These are phyloP conservation scores for Pittosporum tobira DNA, from an alignment of 129 eudicot genomes.

Conservation along the genomic window DNA sequence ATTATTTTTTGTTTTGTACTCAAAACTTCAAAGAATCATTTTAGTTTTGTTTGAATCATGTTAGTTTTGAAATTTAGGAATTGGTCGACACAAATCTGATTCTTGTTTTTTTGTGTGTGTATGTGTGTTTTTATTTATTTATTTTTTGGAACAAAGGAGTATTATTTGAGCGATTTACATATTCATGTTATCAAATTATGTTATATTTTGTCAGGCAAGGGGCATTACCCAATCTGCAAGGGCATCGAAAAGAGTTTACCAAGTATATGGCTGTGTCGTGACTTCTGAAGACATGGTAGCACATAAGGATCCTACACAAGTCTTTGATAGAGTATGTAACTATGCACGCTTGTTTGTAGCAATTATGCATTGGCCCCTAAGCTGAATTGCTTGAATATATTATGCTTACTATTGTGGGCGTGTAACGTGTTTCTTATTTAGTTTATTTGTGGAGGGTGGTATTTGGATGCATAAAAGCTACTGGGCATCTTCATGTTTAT, in stretches of 20 bases:
- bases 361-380: not conserved
- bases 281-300: conserved; percentile 79
- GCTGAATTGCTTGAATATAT: not conserved
- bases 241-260: conserved; percentile 56
- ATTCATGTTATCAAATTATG: no score
- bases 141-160: no score
- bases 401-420: not conserved
- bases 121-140: no score
- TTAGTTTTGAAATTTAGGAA: no score
- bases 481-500: conserved; percentile 3
- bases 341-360: not conserved
- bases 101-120: no score
- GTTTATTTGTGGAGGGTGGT: not conserved
- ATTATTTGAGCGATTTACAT: no score
- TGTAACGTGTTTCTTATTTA: not conserved
- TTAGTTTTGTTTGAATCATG: no score
- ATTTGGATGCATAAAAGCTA: not conserved
- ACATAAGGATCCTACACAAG: conserved; percentile 39
- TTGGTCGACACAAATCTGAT: no score
- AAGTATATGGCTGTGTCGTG: conserved; percentile 90
- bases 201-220: conserved; percentile 44
- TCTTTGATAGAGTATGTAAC: conserved; percentile 62
- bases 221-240: conserved; percentile 26
- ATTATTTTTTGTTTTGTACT: no score
- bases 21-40: no score